These are phyloP conservation scores for Trichoderma asperellum DNA, from an alignment of 2,329 filamentous ascomycete species.

Conservation along the genomic window DNA sequence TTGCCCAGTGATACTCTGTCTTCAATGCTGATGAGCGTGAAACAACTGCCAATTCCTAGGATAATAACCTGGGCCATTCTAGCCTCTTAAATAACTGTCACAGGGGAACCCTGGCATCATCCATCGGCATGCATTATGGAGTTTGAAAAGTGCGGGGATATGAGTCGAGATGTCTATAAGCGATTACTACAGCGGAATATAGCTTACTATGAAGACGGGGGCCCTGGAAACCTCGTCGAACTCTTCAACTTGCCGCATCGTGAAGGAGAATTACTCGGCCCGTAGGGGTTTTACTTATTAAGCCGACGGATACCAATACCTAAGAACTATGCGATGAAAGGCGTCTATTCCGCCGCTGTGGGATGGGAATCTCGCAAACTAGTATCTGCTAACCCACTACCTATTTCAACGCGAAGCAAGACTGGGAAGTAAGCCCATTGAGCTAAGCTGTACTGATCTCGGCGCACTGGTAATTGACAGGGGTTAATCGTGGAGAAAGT, in stretches of 20 bases:
- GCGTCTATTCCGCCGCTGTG: not conserved
- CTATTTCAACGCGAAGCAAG: not conserved
- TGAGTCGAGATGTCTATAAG: not conserved
- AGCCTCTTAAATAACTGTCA: constrained; percentile 8
- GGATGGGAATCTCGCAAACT: not conserved
- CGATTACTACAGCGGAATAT: constrained; percentile 8
- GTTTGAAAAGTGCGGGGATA: constrained; percentile 8
- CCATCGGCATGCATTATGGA: not conserved
- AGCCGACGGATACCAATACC: constrained; percentile 3
- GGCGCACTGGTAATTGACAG: not conserved
- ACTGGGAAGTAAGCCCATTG: not conserved
- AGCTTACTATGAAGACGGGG: not conserved
- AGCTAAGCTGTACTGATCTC: not conserved
- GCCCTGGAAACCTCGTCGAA: not conserved
- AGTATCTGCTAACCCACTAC: constrained; percentile 9
- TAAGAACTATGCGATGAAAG: not conserved
- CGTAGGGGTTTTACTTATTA: constrained; percentile 6
- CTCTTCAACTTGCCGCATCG: not conserved
- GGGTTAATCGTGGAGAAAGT: constrained; percentile 14
- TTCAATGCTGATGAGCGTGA: not conserved
- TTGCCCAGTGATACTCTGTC: not conserved
- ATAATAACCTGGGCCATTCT: not conserved
- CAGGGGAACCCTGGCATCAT: not conserved
- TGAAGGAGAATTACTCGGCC: not conserved
- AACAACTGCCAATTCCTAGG: too few species aligned